Percentiles rank a stretch among this genome's conserved stretches.
Evolutionary conservation across 202 grass and related monocot species (phyloP).

Genomic region (Dendrocalamus latiflorus): DNA sequence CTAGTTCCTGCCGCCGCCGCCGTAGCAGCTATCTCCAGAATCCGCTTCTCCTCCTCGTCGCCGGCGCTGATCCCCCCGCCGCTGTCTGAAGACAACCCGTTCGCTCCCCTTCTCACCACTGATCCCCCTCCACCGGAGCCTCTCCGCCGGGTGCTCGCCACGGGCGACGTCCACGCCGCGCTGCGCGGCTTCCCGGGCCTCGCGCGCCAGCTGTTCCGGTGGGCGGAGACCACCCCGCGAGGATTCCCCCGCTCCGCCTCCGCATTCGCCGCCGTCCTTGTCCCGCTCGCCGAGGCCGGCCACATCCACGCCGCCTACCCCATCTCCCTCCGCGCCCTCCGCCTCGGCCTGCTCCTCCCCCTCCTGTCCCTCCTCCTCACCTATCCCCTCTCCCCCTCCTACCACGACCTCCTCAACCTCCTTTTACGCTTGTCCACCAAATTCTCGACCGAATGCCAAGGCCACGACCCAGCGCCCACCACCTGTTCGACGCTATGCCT

Average conservation of each 20-base stretch:
- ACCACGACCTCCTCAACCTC: slow-evolving; percentile 27
- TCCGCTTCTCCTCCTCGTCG: slow-evolving; percentile 18
- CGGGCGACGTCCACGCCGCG: slow-evolving; percentile 44
- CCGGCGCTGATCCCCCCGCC: background rate
- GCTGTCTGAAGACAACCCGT: slow-evolving; percentile 7
- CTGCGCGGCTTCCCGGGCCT: slow-evolving; percentile 45
- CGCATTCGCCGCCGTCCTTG: slow-evolving; percentile 58
- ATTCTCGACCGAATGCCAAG: slow-evolving; percentile 26
- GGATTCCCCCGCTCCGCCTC: slow-evolving; percentile 55
- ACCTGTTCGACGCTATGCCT: slow-evolving; percentile 57
- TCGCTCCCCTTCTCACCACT: slow-evolving; percentile 34
- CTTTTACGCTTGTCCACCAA: slow-evolving; percentile 59
- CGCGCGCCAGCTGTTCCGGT: slow-evolving; percentile 60
- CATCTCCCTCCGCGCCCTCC: slow-evolving; percentile 52
- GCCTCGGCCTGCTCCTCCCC: slow-evolving; percentile 54
- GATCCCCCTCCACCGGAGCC: slow-evolving; percentile 33
- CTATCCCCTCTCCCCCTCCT: background rate
- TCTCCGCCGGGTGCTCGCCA: slow-evolving; percentile 36
- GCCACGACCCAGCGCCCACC: background rate
- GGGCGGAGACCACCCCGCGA: slow-evolving; percentile 61
- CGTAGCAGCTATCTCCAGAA: slow-evolving; percentile 26
- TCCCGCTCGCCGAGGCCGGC: slow-evolving; percentile 44
- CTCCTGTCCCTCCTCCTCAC: slow-evolving; percentile 45
- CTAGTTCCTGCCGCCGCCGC: slow-evolving; percentile 44
- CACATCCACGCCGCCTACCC: slow-evolving; percentile 39